A percentile compares a stretch with the other conserved stretches of the same genome.
Conservation (phyloP, 2,329 filamentous ascomycete genomes). For the Aureobasidium leucospermi region DNA sequence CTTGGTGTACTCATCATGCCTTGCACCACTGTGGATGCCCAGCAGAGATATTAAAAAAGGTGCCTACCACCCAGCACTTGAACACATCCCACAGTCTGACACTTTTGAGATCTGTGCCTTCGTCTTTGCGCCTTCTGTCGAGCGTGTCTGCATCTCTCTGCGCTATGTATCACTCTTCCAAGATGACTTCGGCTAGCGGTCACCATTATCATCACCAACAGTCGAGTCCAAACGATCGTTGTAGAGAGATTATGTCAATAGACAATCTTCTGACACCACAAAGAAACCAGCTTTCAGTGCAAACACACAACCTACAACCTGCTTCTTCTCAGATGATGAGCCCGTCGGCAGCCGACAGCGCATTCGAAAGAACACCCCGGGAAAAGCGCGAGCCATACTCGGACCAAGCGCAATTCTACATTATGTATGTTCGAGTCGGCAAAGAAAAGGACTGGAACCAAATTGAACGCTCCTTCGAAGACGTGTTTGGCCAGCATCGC, state of each 20-base stretch:
- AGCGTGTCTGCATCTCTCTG: background rate
- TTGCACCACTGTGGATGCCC: conserved; percentile 1
- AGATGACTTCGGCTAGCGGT: background rate
- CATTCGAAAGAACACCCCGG: conserved; percentile 11
- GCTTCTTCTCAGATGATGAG: background rate
- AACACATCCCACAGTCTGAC: background rate
- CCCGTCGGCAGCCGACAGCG: background rate
- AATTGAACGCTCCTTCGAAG: conserved; percentile 17
- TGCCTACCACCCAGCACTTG: background rate
- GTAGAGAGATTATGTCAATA: conserved; percentile 13
- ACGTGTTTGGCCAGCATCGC: conserved; percentile 16
- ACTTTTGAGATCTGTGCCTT: background rate
- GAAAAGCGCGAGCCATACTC: conserved; percentile 21
- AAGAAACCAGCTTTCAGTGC: background rate
- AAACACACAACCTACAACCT: background rate
- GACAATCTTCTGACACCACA: conserved; percentile 10
- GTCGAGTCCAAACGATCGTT: background rate
- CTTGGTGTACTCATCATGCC: conserved; percentile 11
- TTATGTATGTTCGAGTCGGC: conserved; percentile 23
- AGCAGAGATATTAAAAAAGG: conserved; percentile 1
- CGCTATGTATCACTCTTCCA: conserved; percentile 3
- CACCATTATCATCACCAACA: conserved; percentile 8
- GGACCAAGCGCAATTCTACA: conserved; percentile 29
- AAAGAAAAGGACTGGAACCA: conserved; percentile 18
- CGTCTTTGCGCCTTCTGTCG: background rate